Evolutionary conservation across 169 alveolate species (phyloP).

Genomic region (Cryptosporidium sp.): DNA sequence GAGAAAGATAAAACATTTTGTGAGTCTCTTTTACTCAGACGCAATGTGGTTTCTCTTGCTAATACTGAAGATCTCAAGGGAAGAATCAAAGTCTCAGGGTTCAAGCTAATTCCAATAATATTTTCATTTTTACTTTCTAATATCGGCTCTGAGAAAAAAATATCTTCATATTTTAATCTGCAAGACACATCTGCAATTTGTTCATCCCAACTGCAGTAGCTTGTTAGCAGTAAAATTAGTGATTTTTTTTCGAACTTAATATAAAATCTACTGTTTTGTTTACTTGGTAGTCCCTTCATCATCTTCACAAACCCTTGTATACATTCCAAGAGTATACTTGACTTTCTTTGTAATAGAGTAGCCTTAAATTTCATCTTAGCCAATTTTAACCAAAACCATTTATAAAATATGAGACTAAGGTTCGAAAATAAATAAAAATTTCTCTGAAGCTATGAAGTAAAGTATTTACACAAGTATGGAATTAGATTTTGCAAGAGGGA

Average conservation of each 20-base stretch:
- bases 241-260: constrained; percentile 54
- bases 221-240: constrained; percentile 22
- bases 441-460: too few species aligned
- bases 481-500: neutral
- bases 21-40: constrained; percentile 67
- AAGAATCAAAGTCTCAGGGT: constrained; percentile 58
- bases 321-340: constrained; percentile 52
- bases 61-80: constrained; percentile 65
- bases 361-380: constrained; percentile 52
- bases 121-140: constrained; percentile 61
- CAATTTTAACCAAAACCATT: neutral
- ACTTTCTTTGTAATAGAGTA: constrained; percentile 23
- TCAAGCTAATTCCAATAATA: constrained; percentile 52
- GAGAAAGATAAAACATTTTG: constrained; percentile 62
- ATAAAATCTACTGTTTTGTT: constrained; percentile 37
- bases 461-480: neutral
- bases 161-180: constrained; percentile 49
- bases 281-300: constrained; percentile 43
- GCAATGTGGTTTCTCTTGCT: constrained; percentile 63
- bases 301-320: constrained; percentile 70
- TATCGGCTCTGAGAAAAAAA: constrained; percentile 34
- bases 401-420: neutral
- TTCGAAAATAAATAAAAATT: neutral
- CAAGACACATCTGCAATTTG: constrained; percentile 72
- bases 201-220: constrained; percentile 44